Evolutionary conservation across 106 monocot species (phyloP).

Genomic region (Agapanthus africanus): DNA sequence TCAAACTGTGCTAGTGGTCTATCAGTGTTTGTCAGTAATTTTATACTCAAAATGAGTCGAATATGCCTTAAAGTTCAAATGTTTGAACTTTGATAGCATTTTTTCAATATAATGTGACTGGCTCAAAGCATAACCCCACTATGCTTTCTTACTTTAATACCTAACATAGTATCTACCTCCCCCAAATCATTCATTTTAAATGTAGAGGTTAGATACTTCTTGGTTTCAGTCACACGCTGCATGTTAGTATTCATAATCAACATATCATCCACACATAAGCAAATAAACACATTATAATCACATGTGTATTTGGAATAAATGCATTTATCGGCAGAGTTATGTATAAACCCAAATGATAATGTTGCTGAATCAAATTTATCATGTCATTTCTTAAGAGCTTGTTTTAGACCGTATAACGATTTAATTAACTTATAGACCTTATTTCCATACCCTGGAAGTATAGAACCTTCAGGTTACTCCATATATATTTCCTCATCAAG

Average conservation of each 20-base stretch:
- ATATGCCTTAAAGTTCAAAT: neutral
- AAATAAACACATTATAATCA: neutral
- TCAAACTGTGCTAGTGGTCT: neutral
- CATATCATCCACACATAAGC: neutral
- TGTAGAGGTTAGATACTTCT: neutral
- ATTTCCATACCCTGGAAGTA: neutral
- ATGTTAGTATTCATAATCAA: neutral
- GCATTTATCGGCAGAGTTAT: neutral
- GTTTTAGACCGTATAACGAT: neutral
- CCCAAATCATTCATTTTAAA: neutral
- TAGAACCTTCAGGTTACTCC: neutral
- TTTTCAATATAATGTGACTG: neutral
- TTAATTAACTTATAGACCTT: neutral
- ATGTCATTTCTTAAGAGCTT: neutral
- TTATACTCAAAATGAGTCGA: no score
- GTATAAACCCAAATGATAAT: neutral
- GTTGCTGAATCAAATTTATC: neutral
- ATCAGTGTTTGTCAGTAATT: neutral
- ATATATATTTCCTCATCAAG: neutral
- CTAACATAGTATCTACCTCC: neutral
- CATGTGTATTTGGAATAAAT: neutral
- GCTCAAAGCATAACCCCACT: neutral
- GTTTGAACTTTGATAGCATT: neutral
- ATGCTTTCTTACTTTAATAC: neutral
- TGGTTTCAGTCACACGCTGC: neutral